These are phyloP conservation scores for Sarcodon aspratus DNA, from an alignment of 768 basidiomycete genomes.

Conservation along the genomic window DNA sequence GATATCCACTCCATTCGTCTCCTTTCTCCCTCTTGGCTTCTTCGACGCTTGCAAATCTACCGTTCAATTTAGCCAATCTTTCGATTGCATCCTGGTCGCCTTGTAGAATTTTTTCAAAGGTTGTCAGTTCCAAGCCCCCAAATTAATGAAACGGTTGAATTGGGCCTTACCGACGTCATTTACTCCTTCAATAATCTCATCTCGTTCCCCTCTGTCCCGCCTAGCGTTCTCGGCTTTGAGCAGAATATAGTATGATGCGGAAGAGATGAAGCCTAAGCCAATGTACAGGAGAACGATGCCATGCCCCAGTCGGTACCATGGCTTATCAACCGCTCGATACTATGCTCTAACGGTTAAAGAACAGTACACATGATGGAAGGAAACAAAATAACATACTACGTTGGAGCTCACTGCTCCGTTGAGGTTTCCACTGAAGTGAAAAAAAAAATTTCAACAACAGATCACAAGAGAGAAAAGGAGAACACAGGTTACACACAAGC, in stretches of 20 bases:
- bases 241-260: slow-evolving; percentile 26
- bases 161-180: slow-evolving; percentile 22
- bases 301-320: slow-evolving; percentile 55
- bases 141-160: neutral
- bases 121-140: slow-evolving; percentile 7
- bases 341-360: slow-evolving; percentile 7
- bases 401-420: slow-evolving; percentile 73
- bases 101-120: neutral
- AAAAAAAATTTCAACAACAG: neutral
- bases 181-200: slow-evolving; percentile 50
- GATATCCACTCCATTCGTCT: slow-evolving; percentile 67
- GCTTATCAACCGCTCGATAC: slow-evolving; percentile 55
- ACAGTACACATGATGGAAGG: neutral
- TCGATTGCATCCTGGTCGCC: neutral
- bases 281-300: slow-evolving; percentile 69
- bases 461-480: neutral
- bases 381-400: slow-evolving; percentile 33
- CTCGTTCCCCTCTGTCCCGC: slow-evolving; percentile 56
- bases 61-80: slow-evolving; percentile 31
- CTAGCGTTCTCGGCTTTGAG: slow-evolving; percentile 51
- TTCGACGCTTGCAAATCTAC: slow-evolving; percentile 41
- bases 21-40: slow-evolving; percentile 64
- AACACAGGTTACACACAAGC: slow-evolving; percentile 42
- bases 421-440: slow-evolving; percentile 45
- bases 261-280: slow-evolving; percentile 42